Evolutionary conservation across 2,329 filamentous ascomycete genomes (phyloP).

Genomic region (Nigrospora oryzae): DNA sequence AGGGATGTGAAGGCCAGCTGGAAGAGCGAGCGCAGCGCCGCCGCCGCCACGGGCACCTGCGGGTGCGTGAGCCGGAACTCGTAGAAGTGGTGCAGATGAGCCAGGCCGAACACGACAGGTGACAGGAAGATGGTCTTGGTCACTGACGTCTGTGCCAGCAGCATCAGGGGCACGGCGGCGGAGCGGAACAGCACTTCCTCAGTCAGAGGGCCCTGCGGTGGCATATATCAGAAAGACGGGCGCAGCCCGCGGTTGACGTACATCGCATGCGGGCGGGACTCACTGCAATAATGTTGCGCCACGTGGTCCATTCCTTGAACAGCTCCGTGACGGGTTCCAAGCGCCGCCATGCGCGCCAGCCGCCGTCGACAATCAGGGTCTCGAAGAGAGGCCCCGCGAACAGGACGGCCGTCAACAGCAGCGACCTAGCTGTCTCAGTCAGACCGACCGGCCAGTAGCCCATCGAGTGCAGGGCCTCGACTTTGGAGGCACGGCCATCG

Average conservation of each 20-base stretch:
- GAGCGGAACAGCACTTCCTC: slow-evolving; percentile 94
- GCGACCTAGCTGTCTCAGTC: slow-evolving; percentile 50
- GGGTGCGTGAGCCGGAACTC: slow-evolving; percentile 82
- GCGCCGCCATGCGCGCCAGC: slow-evolving; percentile 57
- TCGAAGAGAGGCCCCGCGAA: slow-evolving; percentile 85
- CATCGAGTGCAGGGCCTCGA: slow-evolving; percentile 58
- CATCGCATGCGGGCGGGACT: slow-evolving; percentile 21
- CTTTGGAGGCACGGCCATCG: slow-evolving; percentile 36
- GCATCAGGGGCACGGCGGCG: slow-evolving; percentile 72
- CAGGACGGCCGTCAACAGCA: slow-evolving; percentile 68
- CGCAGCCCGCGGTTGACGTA: not conserved
- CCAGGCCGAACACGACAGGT: slow-evolving; percentile 84
- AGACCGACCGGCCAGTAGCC: slow-evolving; percentile 74
- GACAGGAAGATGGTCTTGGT: slow-evolving; percentile 66
- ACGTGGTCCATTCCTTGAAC: slow-evolving; percentile 68
- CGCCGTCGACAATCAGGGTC: slow-evolving; percentile 61
- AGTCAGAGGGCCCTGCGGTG: slow-evolving; percentile 65
- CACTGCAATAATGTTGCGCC: slow-evolving; percentile 82
- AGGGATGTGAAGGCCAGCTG: slow-evolving; percentile 87
- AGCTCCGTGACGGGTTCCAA: slow-evolving; percentile 48
- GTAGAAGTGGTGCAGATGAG: slow-evolving; percentile 93
- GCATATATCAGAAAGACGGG: not conserved
- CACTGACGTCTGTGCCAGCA: slow-evolving; percentile 55
- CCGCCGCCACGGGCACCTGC: slow-evolving; percentile 51
- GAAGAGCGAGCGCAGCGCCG: slow-evolving; percentile 64